Evolutionary conservation across 164 flowering plant species (phyloP).

Genomic region (Vitis riparia): DNA sequence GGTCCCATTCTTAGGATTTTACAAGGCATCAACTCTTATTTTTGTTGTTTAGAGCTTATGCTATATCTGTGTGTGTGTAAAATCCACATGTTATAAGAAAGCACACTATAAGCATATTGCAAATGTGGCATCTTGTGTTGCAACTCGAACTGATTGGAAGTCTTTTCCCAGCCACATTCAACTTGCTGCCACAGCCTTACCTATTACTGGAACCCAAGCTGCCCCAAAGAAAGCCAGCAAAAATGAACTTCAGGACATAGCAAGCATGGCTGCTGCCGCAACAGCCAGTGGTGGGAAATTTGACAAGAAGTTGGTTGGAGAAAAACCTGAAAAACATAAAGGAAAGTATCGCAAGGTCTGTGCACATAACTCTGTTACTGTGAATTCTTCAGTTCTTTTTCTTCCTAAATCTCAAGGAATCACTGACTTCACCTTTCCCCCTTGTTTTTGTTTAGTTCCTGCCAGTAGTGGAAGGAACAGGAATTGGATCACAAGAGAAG

Average conservation of each 20-base stretch:
- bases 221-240: slow-evolving; percentile 66
- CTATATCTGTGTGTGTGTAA: neutral
- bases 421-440: neutral
- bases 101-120: neutral
- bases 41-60: neutral
- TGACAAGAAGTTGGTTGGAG: slow-evolving; percentile 90
- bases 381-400: slow-evolving; percentile 4
- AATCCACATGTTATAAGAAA: neutral
- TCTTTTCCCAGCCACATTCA: slow-evolving; percentile 74
- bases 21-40: neutral
- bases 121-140: no score
- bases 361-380: neutral
- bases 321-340: slow-evolving; percentile 72
- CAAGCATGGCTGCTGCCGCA: slow-evolving; percentile 80
- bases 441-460: slow-evolving; percentile 43
- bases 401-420: neutral
- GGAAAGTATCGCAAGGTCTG: slow-evolving; percentile 89
- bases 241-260: slow-evolving; percentile 69
- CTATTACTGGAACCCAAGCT: slow-evolving; percentile 75
- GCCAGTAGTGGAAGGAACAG: slow-evolving; percentile 77
- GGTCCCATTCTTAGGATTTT: neutral
- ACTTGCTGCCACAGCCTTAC: slow-evolving; percentile 86
- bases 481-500: slow-evolving; percentile 65
- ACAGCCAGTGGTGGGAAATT: slow-evolving; percentile 99
- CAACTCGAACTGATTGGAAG: neutral